Evolutionary conservation across 2,329 filamentous ascomycete species (phyloP), one percentile per base, ranked within the genome.

Genomic region (Talaromyces atroroseus): DNA sequence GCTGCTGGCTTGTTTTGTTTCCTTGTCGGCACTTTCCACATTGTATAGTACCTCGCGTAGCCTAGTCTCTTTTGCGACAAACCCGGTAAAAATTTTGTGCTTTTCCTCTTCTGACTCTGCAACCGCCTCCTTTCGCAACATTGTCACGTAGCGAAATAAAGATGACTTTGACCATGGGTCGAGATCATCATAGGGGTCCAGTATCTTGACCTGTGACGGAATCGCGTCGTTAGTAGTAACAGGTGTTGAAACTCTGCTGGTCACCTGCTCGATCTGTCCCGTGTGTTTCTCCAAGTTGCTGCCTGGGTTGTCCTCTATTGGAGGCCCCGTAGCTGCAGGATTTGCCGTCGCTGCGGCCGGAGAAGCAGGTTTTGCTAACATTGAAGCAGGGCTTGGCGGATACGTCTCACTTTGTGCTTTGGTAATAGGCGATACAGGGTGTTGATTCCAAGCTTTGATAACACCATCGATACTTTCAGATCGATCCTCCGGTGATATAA

Each of bases 81-180:
- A 83, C 1, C 74, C 69, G 6, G 73, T 78, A 60, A 83, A 83
- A 0, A 80, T 73, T 56, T 78, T 78, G 60, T 78, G 78, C 58
- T 81, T 80, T 47, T 80, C 77, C 54, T 78, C 73, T 46, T 82
- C 77, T 2, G 72, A 72, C 40, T 75, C 65, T 48, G 75, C 69
- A 56, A 72, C 69, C 29, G 77, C 74, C 63, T 83, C 81, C 52
- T 76, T 74, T 49, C 76, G 75, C 23, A 83, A 69, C 79, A 83
- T 83, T 3, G 72, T 70, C 29, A 81, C 76, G 62, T 78, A 83
- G 44, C 80, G 73, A 50, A 79, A 76, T 49, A 83, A 65, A 24
- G 81, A 83, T 2, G 79, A 78, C 61, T 76, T 78, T 60, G 78
- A 82, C 78, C 81, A 82, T 2, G 79, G 76, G 58, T 82, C 78